Evolutionary conservation across 2,329 filamentous ascomycete species (phyloP).

Genomic region (Sporothrix curviconia): DNA sequence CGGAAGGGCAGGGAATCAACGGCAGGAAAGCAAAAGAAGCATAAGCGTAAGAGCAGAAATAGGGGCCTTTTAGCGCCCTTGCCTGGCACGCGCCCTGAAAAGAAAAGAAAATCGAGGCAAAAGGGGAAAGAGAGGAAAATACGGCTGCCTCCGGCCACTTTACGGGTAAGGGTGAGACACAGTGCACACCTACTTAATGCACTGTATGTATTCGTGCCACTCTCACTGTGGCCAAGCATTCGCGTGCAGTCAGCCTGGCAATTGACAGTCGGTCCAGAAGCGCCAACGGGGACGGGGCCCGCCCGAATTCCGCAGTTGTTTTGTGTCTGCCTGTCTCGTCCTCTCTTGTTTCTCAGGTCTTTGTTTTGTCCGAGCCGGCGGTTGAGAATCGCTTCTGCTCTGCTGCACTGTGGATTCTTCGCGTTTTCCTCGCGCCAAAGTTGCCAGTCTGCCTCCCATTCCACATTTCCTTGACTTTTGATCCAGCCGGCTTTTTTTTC

Average conservation of each 20-base stretch:
- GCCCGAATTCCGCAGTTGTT: neutral
- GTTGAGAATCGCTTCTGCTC: neutral
- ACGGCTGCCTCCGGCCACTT: too few relatives aligned
- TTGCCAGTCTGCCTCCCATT: constrained; percentile 3
- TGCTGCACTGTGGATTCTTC: neutral
- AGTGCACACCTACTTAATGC: too few relatives aligned
- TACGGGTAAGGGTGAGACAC: too few relatives aligned
- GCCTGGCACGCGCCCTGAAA: too few relatives aligned
- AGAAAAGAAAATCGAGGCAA: too few relatives aligned
- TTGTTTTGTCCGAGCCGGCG: too few relatives aligned
- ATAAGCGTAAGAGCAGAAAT: neutral
- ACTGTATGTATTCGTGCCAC: too few relatives aligned
- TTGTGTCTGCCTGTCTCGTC: too few relatives aligned
- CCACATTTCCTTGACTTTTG: neutral
- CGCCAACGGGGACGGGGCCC: neutral
- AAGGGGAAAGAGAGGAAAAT: too few relatives aligned
- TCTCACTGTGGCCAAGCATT: too few relatives aligned
- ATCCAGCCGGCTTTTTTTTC: neutral
- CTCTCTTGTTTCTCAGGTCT: neutral
- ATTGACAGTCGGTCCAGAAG: neutral
- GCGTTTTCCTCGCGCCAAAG: neutral
- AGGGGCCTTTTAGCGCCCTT: too few relatives aligned
- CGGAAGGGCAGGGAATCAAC: neutral
- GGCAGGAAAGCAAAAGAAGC: neutral
- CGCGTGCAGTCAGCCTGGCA: constrained; percentile 10